These are phyloP conservation scores for Pseudomassariella vexata DNA, from an alignment of 2,329 filamentous ascomycete species.

Conservation along the genomic window DNA sequence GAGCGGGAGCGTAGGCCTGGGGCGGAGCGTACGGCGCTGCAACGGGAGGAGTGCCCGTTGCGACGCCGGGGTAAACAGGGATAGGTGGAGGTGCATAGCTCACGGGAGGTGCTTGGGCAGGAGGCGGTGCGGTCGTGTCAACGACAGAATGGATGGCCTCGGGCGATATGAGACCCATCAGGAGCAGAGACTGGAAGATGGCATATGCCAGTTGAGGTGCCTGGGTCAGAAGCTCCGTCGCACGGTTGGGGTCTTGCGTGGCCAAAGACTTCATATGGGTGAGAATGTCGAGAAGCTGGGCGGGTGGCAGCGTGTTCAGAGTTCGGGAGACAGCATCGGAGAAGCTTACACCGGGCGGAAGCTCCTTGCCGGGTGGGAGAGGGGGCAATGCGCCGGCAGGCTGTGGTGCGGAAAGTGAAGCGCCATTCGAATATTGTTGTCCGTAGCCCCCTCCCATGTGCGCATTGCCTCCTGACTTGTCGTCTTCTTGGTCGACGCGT, in stretches of 20 bases:
- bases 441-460: constrained; percentile 10
- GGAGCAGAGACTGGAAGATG: constrained; percentile 86
- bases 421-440: constrained; percentile 19
- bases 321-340: constrained; percentile 91
- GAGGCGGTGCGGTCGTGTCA: constrained; percentile 45
- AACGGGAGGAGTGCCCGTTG: constrained; percentile 44
- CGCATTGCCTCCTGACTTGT: constrained; percentile 13
- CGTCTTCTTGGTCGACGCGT: constrained; percentile 60
- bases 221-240: constrained; percentile 78
- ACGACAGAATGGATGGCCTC: constrained; percentile 77
- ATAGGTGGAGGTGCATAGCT: constrained; percentile 28
- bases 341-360: constrained; percentile 76
- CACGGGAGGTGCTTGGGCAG: constrained; percentile 27
- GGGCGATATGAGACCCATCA: constrained; percentile 88
- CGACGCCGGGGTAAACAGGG: constrained; percentile 29
- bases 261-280: constrained; percentile 90
- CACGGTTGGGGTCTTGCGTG: constrained; percentile 73
- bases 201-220: constrained; percentile 92
- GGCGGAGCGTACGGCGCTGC: constrained; percentile 41
- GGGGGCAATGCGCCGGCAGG: constrained; percentile 60
- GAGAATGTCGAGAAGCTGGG: constrained; percentile 88
- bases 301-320: constrained; percentile 76
- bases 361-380: constrained; percentile 77
- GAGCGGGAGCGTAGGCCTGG: constrained; percentile 33
- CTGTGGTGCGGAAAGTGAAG: constrained; percentile 24